Percentiles rank a stretch among this genome's conserved stretches.
phyloP scores from a whole-genome alignment of 2,329 filamentous ascomycete genomes.

The Clonostachys byssicola region DNA sequence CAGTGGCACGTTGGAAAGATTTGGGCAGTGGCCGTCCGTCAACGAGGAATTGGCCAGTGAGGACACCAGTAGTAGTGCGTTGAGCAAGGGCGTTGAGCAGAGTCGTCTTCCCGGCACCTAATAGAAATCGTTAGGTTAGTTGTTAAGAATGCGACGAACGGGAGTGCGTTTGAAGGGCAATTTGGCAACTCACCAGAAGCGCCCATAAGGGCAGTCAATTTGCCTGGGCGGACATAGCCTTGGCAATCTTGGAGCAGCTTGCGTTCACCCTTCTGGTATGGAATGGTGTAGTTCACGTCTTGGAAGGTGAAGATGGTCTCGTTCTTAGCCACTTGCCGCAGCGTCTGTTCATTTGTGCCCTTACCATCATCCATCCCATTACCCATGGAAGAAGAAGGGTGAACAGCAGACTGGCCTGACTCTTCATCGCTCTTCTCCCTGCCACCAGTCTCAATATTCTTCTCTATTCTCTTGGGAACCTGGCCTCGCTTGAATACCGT shows the following conservation, averaged over 20 bases:
- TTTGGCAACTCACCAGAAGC: constrained; percentile 29
- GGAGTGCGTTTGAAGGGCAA: neutral
- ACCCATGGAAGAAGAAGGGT: constrained; percentile 32
- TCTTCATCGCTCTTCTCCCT: constrained; percentile 45
- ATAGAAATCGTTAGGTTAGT: constrained; percentile 6
- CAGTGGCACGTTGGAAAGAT: constrained; percentile 77
- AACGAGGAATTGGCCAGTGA: constrained; percentile 75
- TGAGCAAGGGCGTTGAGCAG: constrained; percentile 70
- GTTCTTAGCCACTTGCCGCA: constrained; percentile 54
- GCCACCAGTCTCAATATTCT: constrained; percentile 49
- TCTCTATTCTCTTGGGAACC: constrained; percentile 52
- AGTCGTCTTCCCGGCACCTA: constrained; percentile 65
- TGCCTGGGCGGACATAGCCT: constrained; percentile 81
- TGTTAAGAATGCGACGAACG: neutral
- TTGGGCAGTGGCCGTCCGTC: constrained; percentile 68
- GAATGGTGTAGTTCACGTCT: constrained; percentile 44
- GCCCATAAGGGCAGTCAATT: constrained; percentile 75
- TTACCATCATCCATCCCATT: constrained; percentile 51
- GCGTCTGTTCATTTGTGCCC: constrained; percentile 17
- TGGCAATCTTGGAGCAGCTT: constrained; percentile 72
- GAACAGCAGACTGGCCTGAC: constrained; percentile 10
- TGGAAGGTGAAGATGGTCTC: constrained; percentile 53
- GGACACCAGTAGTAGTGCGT: constrained; percentile 71
- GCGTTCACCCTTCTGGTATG: constrained; percentile 58
- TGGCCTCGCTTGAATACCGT: constrained; percentile 61